Conservation (phyloP, 2,329 filamentous ascomycete genomes). For the Decorospora gaudefroyi region DNA sequence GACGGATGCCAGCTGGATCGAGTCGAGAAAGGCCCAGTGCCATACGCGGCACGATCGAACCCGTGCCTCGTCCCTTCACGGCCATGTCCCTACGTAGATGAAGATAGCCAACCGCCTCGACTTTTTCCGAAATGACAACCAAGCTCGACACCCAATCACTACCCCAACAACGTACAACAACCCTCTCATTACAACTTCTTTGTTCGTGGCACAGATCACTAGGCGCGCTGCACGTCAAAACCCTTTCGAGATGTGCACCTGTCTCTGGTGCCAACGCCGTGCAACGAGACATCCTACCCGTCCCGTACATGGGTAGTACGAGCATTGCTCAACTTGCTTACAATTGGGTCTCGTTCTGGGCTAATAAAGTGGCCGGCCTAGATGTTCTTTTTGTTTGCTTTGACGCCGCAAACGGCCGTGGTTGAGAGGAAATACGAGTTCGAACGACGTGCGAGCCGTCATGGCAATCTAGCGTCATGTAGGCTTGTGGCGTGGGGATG, state of each 20-base stretch:
- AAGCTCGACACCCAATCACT: not conserved
- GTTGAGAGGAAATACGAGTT: slow-evolving; percentile 15
- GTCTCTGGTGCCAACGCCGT: slow-evolving; percentile 32
- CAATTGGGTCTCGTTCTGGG: slow-evolving; percentile 9
- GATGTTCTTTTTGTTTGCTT: slow-evolving; percentile 3
- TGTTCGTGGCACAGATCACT: slow-evolving; percentile 11
- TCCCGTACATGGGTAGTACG: slow-evolving; percentile 17
- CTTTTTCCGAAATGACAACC: slow-evolving; percentile 2
- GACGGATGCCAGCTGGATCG: not conserved
- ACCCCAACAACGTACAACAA: slow-evolving; percentile 2
- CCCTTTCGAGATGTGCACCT: slow-evolving; percentile 27
- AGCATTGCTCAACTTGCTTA: slow-evolving; percentile 12
- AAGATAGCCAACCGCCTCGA: slow-evolving; percentile 8
- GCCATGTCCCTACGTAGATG: not conserved
- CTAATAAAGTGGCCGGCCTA: slow-evolving; percentile 1
- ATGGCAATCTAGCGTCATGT: slow-evolving; percentile 10
- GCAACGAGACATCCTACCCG: slow-evolving; percentile 31
- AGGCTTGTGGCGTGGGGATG: slow-evolving; percentile 4
- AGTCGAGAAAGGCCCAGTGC: slow-evolving; percentile 5
- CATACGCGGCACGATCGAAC: slow-evolving; percentile 19
- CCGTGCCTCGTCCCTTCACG: not conserved
- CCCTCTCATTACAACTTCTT: slow-evolving; percentile 4
- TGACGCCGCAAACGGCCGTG: slow-evolving; percentile 9
- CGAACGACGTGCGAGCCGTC: slow-evolving; percentile 15
- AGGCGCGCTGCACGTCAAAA: slow-evolving; percentile 37